Percentiles rank a stretch among this genome's conserved stretches.
Conservation (phyloP, 441 rosid genomes). For the Pelargonium myrrhifolium region DNA sequence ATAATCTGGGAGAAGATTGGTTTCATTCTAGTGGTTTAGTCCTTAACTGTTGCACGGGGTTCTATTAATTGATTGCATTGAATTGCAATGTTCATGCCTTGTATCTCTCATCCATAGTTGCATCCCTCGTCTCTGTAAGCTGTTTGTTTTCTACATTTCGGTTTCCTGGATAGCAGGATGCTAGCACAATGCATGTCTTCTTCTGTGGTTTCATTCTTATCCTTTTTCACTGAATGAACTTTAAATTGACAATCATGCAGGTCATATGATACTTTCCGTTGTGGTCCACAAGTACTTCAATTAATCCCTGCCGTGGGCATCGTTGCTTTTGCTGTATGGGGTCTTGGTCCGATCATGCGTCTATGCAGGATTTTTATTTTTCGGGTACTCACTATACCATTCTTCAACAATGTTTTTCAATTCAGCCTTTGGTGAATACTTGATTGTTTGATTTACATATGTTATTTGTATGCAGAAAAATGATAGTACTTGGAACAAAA, state of each 20-base stretch:
- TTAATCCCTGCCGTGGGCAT: conserved; percentile 54
- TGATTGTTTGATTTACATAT: conserved; percentile 14
- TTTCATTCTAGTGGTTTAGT: not conserved
- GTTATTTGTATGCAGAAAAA: conserved; percentile 33
- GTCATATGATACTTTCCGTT: conserved; percentile 38
- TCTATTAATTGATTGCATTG: not conserved
- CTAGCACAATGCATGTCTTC: conserved; percentile 5
- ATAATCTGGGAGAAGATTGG: not conserved
- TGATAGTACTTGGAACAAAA: conserved; percentile 47
- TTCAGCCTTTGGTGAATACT: conserved; percentile 15
- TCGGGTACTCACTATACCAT: conserved; percentile 30
- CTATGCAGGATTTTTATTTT: conserved; percentile 37
- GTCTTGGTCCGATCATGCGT: conserved; percentile 49
- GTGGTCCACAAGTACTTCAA: conserved; percentile 32
- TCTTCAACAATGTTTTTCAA: conserved; percentile 11
- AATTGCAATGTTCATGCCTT: not conserved
- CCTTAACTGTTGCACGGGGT: not conserved
- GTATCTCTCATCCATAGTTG: conserved; percentile 3
- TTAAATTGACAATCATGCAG: conserved; percentile 30
- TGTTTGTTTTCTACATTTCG: not conserved
- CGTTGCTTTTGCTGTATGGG: conserved; percentile 65
- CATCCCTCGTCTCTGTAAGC: not conserved
- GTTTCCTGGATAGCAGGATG: conserved; percentile 4
- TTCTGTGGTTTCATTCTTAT: not conserved
- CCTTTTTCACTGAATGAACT: not conserved